Base-by-base conservation (phyloP, 1,284 basidiomycete genomes). In the Marasmius fiardii region DNA sequence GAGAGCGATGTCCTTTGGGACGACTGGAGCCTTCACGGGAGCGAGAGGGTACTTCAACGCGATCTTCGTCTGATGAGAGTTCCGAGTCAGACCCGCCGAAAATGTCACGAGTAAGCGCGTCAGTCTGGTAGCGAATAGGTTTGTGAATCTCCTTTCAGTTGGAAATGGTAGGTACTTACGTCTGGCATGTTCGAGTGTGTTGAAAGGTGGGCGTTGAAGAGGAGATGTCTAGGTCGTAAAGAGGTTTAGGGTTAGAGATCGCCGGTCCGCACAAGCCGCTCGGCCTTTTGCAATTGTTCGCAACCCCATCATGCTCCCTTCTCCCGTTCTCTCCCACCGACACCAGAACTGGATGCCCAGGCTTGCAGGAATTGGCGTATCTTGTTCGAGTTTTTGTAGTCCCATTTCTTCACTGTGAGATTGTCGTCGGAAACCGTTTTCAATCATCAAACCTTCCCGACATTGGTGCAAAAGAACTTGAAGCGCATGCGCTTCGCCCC, bases 11-110 rank as follows among this genome's bases (percentile, higher is more conserved):
- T 20, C 18, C 45, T n/a, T 23, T 6, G n/a, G 33, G 34, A 28
- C 39, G 21, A 39, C 45, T 44, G 20, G 24, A 34, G 39, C 14
- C 41, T 16, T 20, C 56, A 23, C 5, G 44, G n/a, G 39, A 56
- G 52, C 39, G 43, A 37, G 52, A 44, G 43, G 39, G 41, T 41
- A 54, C 47, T n/a, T 35, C 44, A 74, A 72, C 68, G 69, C 85
- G 84, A 43, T 88, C 86, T 55, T 89, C 87, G 58, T 89, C 86
- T 2, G 82, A 82, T 0, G 83, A 86, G 14, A 91, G 79, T 61
- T 92, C 90, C 1, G 89, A 92, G 64, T 88, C 88, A 24, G 83
- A 85, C 37, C 88, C 86, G 59, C 83, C 89, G 62, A 90, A 91
- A 63, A 92, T 83, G 70, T 87, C 81, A 61, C 81, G 80, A 58